Conservation (phyloP, 2,329 filamentous ascomycete species). For the Diplodia seriata region DNA sequence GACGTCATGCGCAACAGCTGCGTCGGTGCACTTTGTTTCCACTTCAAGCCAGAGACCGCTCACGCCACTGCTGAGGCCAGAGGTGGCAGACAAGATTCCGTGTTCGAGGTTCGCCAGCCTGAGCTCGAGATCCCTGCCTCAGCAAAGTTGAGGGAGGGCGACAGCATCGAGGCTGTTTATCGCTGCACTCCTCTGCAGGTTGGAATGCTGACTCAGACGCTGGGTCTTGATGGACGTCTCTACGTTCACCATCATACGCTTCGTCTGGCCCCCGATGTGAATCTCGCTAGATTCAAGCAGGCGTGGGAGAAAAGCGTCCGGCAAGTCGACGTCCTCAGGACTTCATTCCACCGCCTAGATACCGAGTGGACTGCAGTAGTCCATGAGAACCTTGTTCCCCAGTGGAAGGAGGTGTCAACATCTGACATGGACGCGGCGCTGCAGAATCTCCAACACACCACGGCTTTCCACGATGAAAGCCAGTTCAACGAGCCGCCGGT, state of each 20-base stretch:
- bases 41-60: slow-evolving; percentile 17
- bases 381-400: slow-evolving; percentile 55
- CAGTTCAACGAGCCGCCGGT: slow-evolving; percentile 37
- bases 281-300: slow-evolving; percentile 44
- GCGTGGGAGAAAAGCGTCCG: slow-evolving; percentile 48
- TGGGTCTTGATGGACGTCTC: slow-evolving; percentile 70
- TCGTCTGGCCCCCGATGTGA: slow-evolving; percentile 41
- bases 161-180: slow-evolving; percentile 49
- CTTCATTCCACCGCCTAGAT: slow-evolving; percentile 57
- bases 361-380: slow-evolving; percentile 50
- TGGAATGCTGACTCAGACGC: slow-evolving; percentile 67
- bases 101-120: slow-evolving; percentile 13
- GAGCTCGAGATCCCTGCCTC: slow-evolving; percentile 14
- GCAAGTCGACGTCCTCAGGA: slow-evolving; percentile 49
- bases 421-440: slow-evolving; percentile 54
- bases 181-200: slow-evolving; percentile 53
- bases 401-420: slow-evolving; percentile 45
- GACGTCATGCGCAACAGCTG: slow-evolving; percentile 47
- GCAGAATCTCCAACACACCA: slow-evolving; percentile 61
- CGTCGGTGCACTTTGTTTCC: slow-evolving; percentile 36
- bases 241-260: slow-evolving; percentile 51
- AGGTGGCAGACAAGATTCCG: slow-evolving; percentile 15
- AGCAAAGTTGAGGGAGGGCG: slow-evolving; percentile 33
- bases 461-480: slow-evolving; percentile 48
- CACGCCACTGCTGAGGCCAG: neutral